These are phyloP conservation scores for Cutaneotrichosporon sp. DNA, from an alignment of 1,284 basidiomycete species.

Conservation along the genomic window DNA sequence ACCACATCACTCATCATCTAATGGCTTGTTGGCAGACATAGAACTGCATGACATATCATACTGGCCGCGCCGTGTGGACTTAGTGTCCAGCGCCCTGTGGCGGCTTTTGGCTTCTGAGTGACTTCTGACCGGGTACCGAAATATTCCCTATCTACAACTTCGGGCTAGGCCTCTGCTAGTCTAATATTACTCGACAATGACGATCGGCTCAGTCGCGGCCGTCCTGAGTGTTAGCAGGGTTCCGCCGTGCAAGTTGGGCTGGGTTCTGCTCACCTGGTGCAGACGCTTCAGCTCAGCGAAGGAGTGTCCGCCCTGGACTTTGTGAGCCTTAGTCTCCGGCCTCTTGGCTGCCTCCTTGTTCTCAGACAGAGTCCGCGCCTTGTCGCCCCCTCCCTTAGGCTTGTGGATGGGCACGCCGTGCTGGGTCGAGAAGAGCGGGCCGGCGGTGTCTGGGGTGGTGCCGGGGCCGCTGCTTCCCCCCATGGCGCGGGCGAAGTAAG, in stretches of 20 bases:
- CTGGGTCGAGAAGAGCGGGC: conserved; percentile 4
- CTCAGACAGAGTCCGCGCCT: background rate
- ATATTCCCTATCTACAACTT: too few species aligned
- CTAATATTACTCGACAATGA: too few species aligned
- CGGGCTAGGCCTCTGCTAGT: background rate
- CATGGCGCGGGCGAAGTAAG: background rate
- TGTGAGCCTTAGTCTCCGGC: background rate
- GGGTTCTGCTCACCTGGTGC: background rate
- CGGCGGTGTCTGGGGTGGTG: conserved; percentile 1
- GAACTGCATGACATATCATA: too few species aligned
- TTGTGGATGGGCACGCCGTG: background rate
- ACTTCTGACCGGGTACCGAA: too few species aligned
- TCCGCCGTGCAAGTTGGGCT: too few species aligned
- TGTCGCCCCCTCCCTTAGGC: conserved; percentile 3
- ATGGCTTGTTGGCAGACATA: too few species aligned
- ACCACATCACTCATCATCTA: too few species aligned
- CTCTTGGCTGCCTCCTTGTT: background rate
- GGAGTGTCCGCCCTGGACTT: background rate
- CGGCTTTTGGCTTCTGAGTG: too few species aligned
- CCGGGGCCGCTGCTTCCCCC: background rate
- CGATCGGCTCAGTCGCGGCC: conserved; percentile 2
- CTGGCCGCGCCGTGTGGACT: too few species aligned
- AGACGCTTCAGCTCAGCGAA: conserved; percentile 2
- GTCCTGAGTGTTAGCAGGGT: background rate
- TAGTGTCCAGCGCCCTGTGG: too few species aligned